Conservation (phyloP, 2,329 filamentous ascomycete species). For the Hypoxylon sp. region DNA sequence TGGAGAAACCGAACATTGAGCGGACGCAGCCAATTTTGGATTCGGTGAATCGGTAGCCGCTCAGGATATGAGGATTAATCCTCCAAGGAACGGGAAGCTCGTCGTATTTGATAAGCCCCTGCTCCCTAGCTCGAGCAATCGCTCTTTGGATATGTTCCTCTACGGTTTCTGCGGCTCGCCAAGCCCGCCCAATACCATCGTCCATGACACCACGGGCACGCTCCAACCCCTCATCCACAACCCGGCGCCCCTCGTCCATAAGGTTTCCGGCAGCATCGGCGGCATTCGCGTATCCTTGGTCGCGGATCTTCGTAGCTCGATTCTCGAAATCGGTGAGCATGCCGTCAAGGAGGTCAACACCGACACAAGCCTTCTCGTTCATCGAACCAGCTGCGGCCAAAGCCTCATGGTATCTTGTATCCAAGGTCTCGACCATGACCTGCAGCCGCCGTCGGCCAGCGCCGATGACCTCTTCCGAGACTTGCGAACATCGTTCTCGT, state of each 20-base stretch:
- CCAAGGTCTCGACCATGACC: conserved; percentile 91
- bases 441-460: conserved; percentile 84
- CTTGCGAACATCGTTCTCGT: conserved; percentile 85
- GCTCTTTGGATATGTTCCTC: conserved; percentile 87
- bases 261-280: conserved; percentile 74
- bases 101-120: conserved; percentile 86
- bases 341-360: conserved; percentile 84
- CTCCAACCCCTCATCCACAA: conserved; percentile 80
- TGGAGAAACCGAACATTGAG: conserved; percentile 85
- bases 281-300: conserved; percentile 74
- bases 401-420: conserved; percentile 86
- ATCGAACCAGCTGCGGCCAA: conserved; percentile 84
- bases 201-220: conserved; percentile 80
- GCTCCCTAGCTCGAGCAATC: conserved; percentile 75
- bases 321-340: conserved; percentile 88
- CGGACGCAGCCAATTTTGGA: conserved; percentile 88
- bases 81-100: conserved; percentile 92
- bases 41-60: conserved; percentile 92
- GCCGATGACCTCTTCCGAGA: conserved; percentile 89
- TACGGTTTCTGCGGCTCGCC: conserved; percentile 80
- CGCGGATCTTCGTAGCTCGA: conserved; percentile 79
- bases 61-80: conserved; percentile 91
- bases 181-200: conserved; percentile 83
- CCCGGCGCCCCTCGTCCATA: conserved; percentile 80
- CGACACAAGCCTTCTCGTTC: conserved; percentile 89